Base-by-base conservation (phyloP, 768 basidiomycete genomes). In the Ramaria sp. region DNA sequence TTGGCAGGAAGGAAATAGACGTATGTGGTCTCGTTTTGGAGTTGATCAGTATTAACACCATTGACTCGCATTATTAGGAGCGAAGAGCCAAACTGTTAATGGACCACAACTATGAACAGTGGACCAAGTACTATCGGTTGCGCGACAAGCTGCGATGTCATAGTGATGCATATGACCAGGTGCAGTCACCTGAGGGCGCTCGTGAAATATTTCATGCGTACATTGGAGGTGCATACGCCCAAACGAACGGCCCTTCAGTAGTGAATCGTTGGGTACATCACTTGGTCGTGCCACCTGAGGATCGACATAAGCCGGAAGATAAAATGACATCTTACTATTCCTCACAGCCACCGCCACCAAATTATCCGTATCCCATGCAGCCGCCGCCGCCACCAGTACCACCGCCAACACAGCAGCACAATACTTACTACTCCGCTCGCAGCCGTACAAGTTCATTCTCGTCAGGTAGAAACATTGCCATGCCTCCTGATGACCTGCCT, bases 201-300 rank as follows among this genome's bases (percentile, higher is more conserved):
- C 72, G 72, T 27, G 69, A 67, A 45, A 76, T 82, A 50, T 84
- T 84, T 60, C 63, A 78, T 62, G 77, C 78, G 19, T 86, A 85
- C 60, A 71, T 86, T 12, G 86, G 83, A 9, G 86, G 83, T n/a
- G 67, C 84, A 12, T 83, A 78, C 65, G 70, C 76, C n/a, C 77
- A 79, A 51, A 76, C 73, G 10, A 57, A 57, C 54, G 85, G 84
- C 20, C 63, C 78, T 37, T 45, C 63, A 4, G 63, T 66, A 7
- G 72, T 86, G 50, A 73, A 81, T 63, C 62, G 67, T 22, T 88
- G 84, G 84, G 76, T 86, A 33, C 77, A 77, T 49, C 71, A 71
- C 53, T 71, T 85, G 27, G 71, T 86, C 51, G 76, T 75, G 60
- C 82, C 83, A 2, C 33, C 51, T 20, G 33, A 52, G n/a, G 51